Base-by-base conservation (phyloP, 1,139 yeast species). In the Yarrowia galli region DNA sequence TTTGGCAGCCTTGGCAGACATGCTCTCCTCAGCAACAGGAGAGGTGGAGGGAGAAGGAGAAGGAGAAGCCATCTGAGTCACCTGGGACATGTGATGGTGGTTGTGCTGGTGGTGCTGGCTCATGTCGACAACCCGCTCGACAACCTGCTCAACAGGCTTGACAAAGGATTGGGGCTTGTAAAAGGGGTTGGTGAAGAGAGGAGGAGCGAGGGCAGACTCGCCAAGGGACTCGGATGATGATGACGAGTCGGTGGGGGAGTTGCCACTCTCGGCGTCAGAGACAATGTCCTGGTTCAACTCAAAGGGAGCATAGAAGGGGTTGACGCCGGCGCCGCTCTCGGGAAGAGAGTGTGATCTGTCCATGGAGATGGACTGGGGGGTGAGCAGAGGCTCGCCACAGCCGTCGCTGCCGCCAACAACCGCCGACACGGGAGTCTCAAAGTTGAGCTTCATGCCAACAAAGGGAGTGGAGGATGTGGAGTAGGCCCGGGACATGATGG, bases 341-440 rank as follows among this genome's bases (percentile, higher is more conserved):
- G 66, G 66, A 1, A 61, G 45, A 4, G 45, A 35, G 42, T 46
- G 66, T 10, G 56, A 46, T 16, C 66, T 22, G 66, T 61, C 56
- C 66, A 61, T 61, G 46, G 38, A 69, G 69, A 58, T 43, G 42
- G 64, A 58, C 51, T 58, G 64, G 16, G 64, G 64, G 7, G 64
- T 58, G 15, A 58, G 38, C 25, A 58, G 49, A 10, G 49, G 9
- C 16, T 56, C 63, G 6, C n/a, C 16, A 3, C 20, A n/a, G 28
- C 6, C 12, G 8, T 3, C 3, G 3, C 16, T 6, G n/a, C n/a
- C n/a, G n/a, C n/a, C n/a, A n/a, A n/a, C n/a, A n/a, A n/a, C n/a
- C n/a, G n/a, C 12, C 15, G 46, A 9, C 18, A 53, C 43, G 43
- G 63, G 63, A 2, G 64, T 42, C 51, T 42, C 49, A 20, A 58